These are phyloP conservation scores for Apiospora marii DNA, from an alignment of 2,329 filamentous ascomycete species.

Conservation along the genomic window DNA sequence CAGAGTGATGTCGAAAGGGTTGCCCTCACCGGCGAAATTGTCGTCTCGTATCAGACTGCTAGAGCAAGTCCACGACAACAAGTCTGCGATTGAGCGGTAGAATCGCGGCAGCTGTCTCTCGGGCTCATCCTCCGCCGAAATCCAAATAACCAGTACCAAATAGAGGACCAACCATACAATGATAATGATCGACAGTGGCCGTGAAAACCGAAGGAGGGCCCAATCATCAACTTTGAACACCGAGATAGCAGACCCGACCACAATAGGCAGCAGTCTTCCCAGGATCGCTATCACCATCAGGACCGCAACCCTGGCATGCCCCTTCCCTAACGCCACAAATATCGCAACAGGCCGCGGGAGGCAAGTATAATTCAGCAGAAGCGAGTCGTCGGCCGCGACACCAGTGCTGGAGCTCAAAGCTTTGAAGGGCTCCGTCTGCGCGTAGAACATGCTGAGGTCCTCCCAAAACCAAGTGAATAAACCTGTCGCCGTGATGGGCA, in stretches of 20 bases:
- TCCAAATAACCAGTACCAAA: background rate
- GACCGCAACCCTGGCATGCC: background rate
- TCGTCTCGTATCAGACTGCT: too few species aligned
- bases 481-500: too few species aligned
- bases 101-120: too few species aligned
- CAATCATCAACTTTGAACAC: background rate
- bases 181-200: background rate
- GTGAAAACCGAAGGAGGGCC: background rate
- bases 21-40: too few species aligned
- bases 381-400: background rate
- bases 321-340: background rate
- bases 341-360: background rate
- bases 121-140: background rate
- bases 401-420: background rate
- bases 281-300: background rate
- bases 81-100: too few species aligned
- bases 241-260: background rate
- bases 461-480: too few species aligned
- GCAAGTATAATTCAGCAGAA: background rate
- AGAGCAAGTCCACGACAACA: too few species aligned
- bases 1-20: too few species aligned
- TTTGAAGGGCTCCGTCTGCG: background rate
- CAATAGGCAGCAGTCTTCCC: background rate
- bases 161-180: background rate
- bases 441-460: too few species aligned